These are phyloP conservation scores for Aegilops longissima DNA, from an alignment of 176 grass and related monocot species.

Conservation along the genomic window DNA sequence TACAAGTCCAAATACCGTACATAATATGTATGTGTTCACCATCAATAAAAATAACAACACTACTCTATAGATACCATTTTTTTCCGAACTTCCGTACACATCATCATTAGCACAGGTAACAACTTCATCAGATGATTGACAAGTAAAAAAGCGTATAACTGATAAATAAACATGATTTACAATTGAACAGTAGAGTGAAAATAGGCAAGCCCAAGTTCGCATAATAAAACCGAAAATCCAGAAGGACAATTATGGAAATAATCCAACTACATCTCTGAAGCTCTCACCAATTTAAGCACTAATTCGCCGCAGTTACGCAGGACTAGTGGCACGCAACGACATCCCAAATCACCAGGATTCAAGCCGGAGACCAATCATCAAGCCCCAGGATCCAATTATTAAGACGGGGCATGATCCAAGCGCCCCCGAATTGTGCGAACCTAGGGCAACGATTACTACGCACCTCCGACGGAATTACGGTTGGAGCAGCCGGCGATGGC, in stretches of 20 bases:
- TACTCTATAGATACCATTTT: neutral
- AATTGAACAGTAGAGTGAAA: neutral
- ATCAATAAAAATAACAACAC: neutral
- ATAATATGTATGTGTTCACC: neutral
- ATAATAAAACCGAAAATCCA: neutral
- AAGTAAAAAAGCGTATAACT: neutral
- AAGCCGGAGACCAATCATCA: neutral
- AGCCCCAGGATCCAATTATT: constrained; percentile 20
- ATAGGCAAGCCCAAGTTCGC: neutral
- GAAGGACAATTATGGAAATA: neutral
- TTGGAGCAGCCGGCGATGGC: constrained; percentile 87
- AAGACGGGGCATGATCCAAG: neutral
- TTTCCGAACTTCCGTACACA: neutral
- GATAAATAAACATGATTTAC: constrained; percentile 11
- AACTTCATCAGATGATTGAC: constrained; percentile 4
- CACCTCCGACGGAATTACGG: constrained; percentile 96
- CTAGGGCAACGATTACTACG: constrained; percentile 33
- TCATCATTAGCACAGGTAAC: neutral
- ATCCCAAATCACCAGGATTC: constrained; percentile 25
- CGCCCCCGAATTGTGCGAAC: neutral
- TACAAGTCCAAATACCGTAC: neutral
- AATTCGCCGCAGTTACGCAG: neutral
- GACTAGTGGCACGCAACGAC: neutral
- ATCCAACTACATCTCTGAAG: constrained; percentile 5
- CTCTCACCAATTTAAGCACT: neutral